These are phyloP conservation scores for Microcyclospora tardicrescens DNA, from an alignment of 2,329 filamentous ascomycete species.

Conservation along the genomic window DNA sequence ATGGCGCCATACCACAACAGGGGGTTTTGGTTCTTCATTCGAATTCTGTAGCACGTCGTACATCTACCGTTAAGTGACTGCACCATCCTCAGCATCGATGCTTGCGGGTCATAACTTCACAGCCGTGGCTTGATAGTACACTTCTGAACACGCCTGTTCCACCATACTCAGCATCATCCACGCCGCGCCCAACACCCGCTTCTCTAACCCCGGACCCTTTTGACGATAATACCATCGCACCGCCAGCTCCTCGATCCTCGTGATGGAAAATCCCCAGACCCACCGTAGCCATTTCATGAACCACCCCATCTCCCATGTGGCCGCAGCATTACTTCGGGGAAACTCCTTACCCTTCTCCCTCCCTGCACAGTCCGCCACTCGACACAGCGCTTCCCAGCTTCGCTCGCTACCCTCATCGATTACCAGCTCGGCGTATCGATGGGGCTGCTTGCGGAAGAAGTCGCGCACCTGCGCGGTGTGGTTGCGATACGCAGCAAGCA, in stretches of 20 bases:
- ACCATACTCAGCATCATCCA: slow-evolving; percentile 14
- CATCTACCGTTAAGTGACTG: no score
- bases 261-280: slow-evolving; percentile 17
- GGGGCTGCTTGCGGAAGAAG: slow-evolving; percentile 8
- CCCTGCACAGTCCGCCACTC: slow-evolving; percentile 7
- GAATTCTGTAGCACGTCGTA: no score
- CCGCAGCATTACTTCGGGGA: slow-evolving; percentile 15
- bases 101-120: no score
- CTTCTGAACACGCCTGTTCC: slow-evolving; percentile 15
- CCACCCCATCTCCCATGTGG: slow-evolving; percentile 8
- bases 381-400: slow-evolving; percentile 9
- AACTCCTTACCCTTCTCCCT: slow-evolving; percentile 6
- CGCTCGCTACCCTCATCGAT: slow-evolving; percentile 10
- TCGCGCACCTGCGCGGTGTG: slow-evolving; percentile 8
- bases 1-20: no score
- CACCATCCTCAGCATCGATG: no score
- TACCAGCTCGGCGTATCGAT: slow-evolving; percentile 8
- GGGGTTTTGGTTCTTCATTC: no score
- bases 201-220: slow-evolving; percentile 6
- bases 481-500: slow-evolving; percentile 10
- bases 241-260: slow-evolving; percentile 15
- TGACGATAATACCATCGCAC: slow-evolving; percentile 13
- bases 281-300: slow-evolving; percentile 9
- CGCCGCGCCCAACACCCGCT: slow-evolving; percentile 7
- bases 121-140: slow-evolving; percentile 11